phyloP scores from a whole-genome alignment of 371 early-diverging fungal genomes.

The Amoeboaphelidium occidentale region DNA sequence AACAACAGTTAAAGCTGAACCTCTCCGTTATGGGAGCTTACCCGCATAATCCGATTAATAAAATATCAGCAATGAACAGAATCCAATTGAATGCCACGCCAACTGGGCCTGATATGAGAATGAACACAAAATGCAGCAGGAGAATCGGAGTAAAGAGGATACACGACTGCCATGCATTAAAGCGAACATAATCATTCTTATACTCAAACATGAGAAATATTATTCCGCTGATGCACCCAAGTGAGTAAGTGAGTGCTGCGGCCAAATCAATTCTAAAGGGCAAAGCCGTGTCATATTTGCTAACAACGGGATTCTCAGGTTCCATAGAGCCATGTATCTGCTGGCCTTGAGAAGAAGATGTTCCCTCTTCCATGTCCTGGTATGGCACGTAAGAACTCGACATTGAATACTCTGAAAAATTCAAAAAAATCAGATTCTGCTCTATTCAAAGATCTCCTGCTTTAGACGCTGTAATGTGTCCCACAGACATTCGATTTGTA shows the following conservation, averaged over 20 bases:
- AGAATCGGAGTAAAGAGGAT: neutral
- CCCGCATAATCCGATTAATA: too few relatives aligned
- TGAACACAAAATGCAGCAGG: neutral
- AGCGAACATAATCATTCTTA: slow-evolving; percentile 55
- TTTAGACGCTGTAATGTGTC: too few relatives aligned
- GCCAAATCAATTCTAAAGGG: slow-evolving; percentile 52
- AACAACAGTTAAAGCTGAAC: too few relatives aligned
- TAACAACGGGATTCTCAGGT: slow-evolving; percentile 23
- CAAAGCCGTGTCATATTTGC: slow-evolving; percentile 48
- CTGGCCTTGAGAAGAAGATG: too few relatives aligned
- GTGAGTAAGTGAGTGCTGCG: slow-evolving; percentile 38
- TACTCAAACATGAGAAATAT: slow-evolving; percentile 1
- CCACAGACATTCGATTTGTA: too few relatives aligned
- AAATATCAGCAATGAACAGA: neutral
- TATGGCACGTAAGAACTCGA: too few relatives aligned
- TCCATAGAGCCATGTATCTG: too few relatives aligned
- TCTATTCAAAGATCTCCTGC: too few relatives aligned
- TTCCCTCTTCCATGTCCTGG: too few relatives aligned
- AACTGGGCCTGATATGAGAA: neutral
- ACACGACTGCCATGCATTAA: slow-evolving; percentile 51
- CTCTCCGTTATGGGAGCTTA: too few relatives aligned
- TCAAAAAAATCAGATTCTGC: too few relatives aligned
- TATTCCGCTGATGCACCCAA: slow-evolving; percentile 37
- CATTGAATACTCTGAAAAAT: too few relatives aligned
- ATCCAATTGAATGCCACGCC: neutral